phyloP scores from a whole-genome alignment of 352 stramenopile species.

The Achlya hypogyna region DNA sequence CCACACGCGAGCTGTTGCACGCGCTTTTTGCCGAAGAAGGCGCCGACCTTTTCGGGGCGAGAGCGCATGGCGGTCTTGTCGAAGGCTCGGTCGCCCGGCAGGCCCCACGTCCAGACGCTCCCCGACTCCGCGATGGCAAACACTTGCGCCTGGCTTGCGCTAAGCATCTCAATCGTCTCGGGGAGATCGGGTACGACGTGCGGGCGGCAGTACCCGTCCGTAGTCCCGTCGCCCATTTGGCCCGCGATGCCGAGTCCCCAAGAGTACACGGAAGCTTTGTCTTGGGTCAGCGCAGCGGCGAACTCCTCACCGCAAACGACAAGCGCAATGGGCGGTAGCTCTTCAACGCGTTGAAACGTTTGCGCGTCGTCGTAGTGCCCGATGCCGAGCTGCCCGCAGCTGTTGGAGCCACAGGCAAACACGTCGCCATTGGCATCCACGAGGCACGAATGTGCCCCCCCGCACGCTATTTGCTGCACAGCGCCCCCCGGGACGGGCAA shows the following conservation, averaged over 20 bases:
- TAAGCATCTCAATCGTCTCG: not conserved
- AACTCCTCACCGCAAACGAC: slow-evolving; percentile 9
- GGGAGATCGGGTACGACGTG: not conserved
- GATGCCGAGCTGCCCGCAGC: slow-evolving; percentile 2
- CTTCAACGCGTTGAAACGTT: not conserved
- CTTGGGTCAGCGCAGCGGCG: not conserved
- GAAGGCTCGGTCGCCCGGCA: not conserved
- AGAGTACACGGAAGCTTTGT: not conserved
- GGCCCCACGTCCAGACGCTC: not conserved
- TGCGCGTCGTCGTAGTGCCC: not conserved
- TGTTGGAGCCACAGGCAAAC: not conserved
- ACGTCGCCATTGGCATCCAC: not conserved
- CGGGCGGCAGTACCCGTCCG: not conserved
- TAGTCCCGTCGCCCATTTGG: not conserved
- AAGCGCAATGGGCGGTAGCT: not conserved
- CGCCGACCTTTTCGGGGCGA: not conserved
- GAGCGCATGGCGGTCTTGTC: not conserved
- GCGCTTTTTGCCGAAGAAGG: slow-evolving; percentile 13
- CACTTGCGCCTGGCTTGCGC: slow-evolving; percentile 5
- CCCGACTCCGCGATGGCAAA: not conserved
- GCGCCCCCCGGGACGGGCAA: not conserved
- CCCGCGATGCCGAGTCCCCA: slow-evolving; percentile 5
- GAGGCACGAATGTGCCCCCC: slow-evolving; percentile 16
- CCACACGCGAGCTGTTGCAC: not conserved
- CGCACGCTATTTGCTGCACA: slow-evolving; percentile 12